phyloP scores from a whole-genome alignment of 352 stramenopile species.

The Pythium volutum region DNA sequence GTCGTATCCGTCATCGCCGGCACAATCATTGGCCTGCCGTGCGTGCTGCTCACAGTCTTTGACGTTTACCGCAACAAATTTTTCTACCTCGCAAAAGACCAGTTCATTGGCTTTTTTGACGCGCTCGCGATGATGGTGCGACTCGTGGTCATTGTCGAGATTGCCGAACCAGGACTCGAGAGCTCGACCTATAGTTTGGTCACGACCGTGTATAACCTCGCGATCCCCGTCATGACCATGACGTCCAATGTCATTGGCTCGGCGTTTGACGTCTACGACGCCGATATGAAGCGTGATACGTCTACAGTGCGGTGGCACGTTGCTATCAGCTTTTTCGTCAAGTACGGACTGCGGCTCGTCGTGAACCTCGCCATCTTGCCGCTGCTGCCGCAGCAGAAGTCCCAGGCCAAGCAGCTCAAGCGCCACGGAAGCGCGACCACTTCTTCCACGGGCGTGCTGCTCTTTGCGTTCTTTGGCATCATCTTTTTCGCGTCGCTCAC shows the following conservation, averaged over 20 bases:
- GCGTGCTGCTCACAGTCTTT: constrained; percentile 50
- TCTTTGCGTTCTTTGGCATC: constrained; percentile 40
- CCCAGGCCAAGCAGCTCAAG: constrained; percentile 48
- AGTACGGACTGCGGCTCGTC: constrained; percentile 47
- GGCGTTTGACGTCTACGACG: constrained; percentile 57
- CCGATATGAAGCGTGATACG: constrained; percentile 50
- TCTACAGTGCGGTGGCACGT: constrained; percentile 54
- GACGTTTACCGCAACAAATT: constrained; percentile 59
- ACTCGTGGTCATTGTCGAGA: constrained; percentile 75
- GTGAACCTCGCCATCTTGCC: constrained; percentile 41
- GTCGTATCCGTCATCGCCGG: constrained; percentile 42
- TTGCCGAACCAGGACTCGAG: constrained; percentile 71
- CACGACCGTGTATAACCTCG: constrained; percentile 76
- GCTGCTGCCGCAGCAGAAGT: constrained; percentile 55
- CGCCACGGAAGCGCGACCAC: constrained; percentile 38
- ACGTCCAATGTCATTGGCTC: constrained; percentile 58
- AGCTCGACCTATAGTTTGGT: constrained; percentile 74
- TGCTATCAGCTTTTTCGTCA: constrained; percentile 47
- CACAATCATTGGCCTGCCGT: constrained; percentile 35
- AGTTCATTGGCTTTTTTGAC: constrained; percentile 56
- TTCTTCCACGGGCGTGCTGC: constrained; percentile 29
- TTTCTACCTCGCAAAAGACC: constrained; percentile 53
- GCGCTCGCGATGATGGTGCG: constrained; percentile 72
- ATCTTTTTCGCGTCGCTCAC: constrained; percentile 47
- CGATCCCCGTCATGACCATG: constrained; percentile 51